These are phyloP conservation scores for Acer negundo DNA, from an alignment of 345 rosid species.

Conservation along the genomic window DNA sequence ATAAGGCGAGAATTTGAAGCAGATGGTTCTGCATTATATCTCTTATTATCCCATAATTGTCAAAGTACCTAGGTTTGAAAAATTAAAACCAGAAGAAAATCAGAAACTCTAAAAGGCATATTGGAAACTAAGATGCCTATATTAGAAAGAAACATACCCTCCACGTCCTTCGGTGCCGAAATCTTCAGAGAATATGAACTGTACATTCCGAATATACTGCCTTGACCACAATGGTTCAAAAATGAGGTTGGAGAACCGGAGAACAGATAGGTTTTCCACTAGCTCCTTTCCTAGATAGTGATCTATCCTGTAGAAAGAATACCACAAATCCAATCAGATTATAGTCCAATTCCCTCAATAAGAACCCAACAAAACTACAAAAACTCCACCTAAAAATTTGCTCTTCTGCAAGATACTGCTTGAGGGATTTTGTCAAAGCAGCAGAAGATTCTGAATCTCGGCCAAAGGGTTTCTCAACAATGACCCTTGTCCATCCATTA, in stretches of 20 bases:
- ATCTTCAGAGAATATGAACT: constrained; percentile 93
- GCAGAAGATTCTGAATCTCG: constrained; percentile 97
- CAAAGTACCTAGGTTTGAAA: constrained; percentile 67
- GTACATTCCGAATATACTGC: constrained; percentile 91
- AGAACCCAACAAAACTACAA: constrained; percentile 7
- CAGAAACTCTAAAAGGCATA: background rate
- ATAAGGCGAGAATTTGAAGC: constrained; percentile 96
- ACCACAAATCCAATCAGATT: constrained; percentile 25
- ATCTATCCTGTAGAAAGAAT: constrained; percentile 71
- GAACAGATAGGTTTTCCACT: constrained; percentile 94
- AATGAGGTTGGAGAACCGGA: constrained; percentile 97
- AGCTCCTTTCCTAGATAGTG: constrained; percentile 98
- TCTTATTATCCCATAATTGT: constrained; percentile 91
- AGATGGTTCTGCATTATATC: constrained; percentile 99
- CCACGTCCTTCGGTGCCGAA: constrained; percentile 99
- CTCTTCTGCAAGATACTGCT: constrained; percentile 83
- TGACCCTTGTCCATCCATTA: constrained; percentile 96
- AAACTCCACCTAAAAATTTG: constrained; percentile 83
- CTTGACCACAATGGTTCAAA: constrained; percentile 98
- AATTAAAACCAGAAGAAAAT: constrained; percentile 4
- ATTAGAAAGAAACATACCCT: constrained; percentile 57
- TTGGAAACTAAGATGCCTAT: background rate
- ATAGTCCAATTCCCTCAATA: background rate
- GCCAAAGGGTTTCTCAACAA: constrained; percentile 99
- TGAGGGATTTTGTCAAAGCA: constrained; percentile 81